These are phyloP conservation scores for Mycena amicta DNA, from an alignment of 768 basidiomycete species.

Conservation along the genomic window DNA sequence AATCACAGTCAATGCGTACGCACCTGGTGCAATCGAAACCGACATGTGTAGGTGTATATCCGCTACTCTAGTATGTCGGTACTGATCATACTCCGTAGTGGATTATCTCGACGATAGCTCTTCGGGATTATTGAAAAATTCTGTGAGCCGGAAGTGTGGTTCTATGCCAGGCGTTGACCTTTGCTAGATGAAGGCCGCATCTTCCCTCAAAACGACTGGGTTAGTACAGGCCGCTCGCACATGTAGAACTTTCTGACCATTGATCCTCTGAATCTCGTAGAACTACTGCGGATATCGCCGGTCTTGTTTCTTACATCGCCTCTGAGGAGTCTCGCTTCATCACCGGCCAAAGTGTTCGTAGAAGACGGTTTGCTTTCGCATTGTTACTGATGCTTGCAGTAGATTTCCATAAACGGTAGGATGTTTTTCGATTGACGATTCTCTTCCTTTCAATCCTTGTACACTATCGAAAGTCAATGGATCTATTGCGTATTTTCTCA, in stretches of 20 bases:
- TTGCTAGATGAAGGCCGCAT: not conserved
- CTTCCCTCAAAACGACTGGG: not conserved
- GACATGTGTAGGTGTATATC: slow-evolving; percentile 8
- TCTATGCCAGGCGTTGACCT: not conserved
- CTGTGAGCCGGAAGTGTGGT: not conserved
- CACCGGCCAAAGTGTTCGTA: slow-evolving; percentile 20
- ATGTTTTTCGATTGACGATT: not conserved
- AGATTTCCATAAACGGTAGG: not conserved
- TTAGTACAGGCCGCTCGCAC: not conserved
- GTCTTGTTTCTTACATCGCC: slow-evolving; percentile 33
- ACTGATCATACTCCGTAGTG: not conserved
- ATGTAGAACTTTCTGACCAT: not conserved
- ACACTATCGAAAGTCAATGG: too few relatives aligned
- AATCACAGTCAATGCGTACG: slow-evolving; percentile 29
- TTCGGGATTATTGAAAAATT: not conserved
- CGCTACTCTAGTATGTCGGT: not conserved
- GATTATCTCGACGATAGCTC: not conserved
- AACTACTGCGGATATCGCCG: slow-evolving; percentile 25
- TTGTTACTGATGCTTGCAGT: not conserved
- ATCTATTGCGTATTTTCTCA: too few relatives aligned
- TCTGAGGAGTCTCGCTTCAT: slow-evolving; percentile 32
- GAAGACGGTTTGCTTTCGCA: not conserved
- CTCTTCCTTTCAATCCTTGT: too few relatives aligned
- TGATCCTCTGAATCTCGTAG: not conserved
- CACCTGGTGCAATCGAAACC: slow-evolving; percentile 23